A percentile compares a stretch with the other conserved stretches of the same genome.
phyloP scores from a whole-genome alignment of 345 rosid species.

The Zanthoxylum bungeanum region DNA sequence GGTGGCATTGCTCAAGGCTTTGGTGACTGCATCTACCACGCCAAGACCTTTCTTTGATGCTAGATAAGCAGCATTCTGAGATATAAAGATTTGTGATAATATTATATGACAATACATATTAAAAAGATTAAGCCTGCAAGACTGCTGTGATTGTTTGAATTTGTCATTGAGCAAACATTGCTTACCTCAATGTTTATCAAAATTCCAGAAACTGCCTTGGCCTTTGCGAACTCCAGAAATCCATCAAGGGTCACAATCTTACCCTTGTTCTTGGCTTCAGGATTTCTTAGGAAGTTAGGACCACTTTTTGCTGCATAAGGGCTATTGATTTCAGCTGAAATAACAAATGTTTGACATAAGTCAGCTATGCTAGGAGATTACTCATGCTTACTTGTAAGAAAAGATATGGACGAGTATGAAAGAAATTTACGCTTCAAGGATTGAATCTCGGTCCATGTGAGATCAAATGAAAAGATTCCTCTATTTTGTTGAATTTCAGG shows the following conservation, averaged over 20 bases:
- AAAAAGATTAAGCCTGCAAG: not conserved
- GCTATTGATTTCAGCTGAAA: slow-evolving; percentile 70
- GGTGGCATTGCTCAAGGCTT: slow-evolving; percentile 57
- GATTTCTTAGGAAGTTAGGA: slow-evolving; percentile 43
- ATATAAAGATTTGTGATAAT: not conserved
- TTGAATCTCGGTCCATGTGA: slow-evolving; percentile 83
- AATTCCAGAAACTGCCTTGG: slow-evolving; percentile 68
- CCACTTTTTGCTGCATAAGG: slow-evolving; percentile 35
- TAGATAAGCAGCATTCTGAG: slow-evolving; percentile 83
- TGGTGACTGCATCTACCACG: slow-evolving; percentile 43
- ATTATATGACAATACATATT: not conserved
- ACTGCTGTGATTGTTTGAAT: not conserved
- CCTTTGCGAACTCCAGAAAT: slow-evolving; percentile 71
- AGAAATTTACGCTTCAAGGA: slow-evolving; percentile 58
- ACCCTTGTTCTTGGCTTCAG: slow-evolving; percentile 60
- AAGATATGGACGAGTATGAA: not conserved
- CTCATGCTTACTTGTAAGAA: not conserved
- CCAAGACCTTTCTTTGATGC: slow-evolving; percentile 76
- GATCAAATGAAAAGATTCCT: slow-evolving; percentile 87
- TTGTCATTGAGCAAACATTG: not conserved
- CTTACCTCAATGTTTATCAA: slow-evolving; percentile 66
- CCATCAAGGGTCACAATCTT: slow-evolving; percentile 55
- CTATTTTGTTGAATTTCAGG: slow-evolving; percentile 63
- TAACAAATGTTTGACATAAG: not conserved
- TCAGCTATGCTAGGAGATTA: not conserved